Conservation (phyloP, 106 monocot genomes). For the Xerophyta viscosa region DNA sequence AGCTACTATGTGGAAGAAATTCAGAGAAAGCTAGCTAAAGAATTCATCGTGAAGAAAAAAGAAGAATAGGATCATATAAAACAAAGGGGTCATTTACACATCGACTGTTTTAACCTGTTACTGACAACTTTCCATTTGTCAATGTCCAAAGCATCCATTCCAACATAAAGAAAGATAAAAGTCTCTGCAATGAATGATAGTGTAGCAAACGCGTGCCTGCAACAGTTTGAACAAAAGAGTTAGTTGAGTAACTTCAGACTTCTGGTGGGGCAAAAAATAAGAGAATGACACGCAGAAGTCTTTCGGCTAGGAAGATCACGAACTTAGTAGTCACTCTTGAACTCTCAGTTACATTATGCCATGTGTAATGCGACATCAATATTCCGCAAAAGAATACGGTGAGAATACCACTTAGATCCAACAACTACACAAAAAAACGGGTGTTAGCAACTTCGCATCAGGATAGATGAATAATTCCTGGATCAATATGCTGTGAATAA, state of each 20-base stretch:
- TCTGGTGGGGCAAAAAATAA: background rate
- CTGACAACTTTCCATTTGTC: conserved; percentile 90
- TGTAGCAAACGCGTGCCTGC: conserved; percentile 96
- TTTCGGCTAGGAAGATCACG: background rate
- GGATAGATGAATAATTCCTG: no score
- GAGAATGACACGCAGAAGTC: background rate
- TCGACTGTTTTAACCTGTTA: conserved; percentile 68
- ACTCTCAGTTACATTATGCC: conserved; percentile 97
- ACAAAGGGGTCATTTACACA: no score
- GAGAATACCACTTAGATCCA: conserved; percentile 70
- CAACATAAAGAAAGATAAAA: conserved; percentile 93
- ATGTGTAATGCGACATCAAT: conserved; percentile 93
- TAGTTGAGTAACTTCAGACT: background rate
- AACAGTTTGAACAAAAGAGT: conserved; percentile 3
- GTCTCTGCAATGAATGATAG: conserved; percentile 93
- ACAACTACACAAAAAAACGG: conserved; percentile 35
- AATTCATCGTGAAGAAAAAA: no score
- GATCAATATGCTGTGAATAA: no score
- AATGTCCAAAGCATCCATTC: conserved; percentile 98
- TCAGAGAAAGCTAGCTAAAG: no score
- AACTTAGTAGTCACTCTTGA: conserved; percentile 97
- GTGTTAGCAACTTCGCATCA: no score
- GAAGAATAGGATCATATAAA: no score
- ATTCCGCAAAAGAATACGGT: conserved; percentile 92
- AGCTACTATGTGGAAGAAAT: no score